Evolutionary conservation across 192 early-diverging fungal genomes (phyloP).

Genomic region (Phycomyces nitens): DNA sequence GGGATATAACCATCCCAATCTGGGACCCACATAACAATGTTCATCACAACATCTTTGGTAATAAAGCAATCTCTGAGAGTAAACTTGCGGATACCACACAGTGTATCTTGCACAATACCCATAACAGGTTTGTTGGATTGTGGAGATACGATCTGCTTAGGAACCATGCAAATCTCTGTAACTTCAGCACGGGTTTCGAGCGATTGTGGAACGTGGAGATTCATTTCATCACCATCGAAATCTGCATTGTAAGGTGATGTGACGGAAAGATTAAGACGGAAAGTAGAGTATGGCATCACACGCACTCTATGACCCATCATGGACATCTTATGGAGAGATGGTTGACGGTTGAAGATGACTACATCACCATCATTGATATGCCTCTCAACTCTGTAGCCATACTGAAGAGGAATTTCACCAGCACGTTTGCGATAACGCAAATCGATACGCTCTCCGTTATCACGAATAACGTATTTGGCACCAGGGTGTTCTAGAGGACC

Average conservation of each 20-base stretch:
- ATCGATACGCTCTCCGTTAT: slow-evolving; percentile 91
- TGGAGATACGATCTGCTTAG: slow-evolving; percentile 93
- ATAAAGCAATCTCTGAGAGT: slow-evolving; percentile 92
- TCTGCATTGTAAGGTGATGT: slow-evolving; percentile 98
- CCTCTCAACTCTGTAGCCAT: slow-evolving; percentile 92
- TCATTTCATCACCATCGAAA: slow-evolving; percentile 99
- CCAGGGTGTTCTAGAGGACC: slow-evolving; percentile 93
- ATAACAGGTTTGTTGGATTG: slow-evolving; percentile 98
- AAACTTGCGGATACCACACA: slow-evolving; percentile 94
- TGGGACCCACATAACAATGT: slow-evolving; percentile 92
- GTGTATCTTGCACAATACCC: slow-evolving; percentile 99
- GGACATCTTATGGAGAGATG: slow-evolving; percentile 98
- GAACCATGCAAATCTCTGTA: slow-evolving; percentile 96
- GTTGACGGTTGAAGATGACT: slow-evolving; percentile 99
- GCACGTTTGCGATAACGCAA: slow-evolving; percentile 82
- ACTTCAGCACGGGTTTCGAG: slow-evolving; percentile 95
- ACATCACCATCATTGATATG: slow-evolving; percentile 94
- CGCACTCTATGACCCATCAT: slow-evolving; percentile 99
- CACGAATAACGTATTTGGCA: slow-evolving; percentile 94
- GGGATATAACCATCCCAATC: slow-evolving; percentile 95
- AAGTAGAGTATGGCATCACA: slow-evolving; percentile 99
- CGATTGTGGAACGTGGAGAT: slow-evolving; percentile 97
- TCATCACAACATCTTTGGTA: slow-evolving; percentile 87
- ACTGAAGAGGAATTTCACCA: slow-evolving; percentile 80
- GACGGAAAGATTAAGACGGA: slow-evolving; percentile 95